These are phyloP conservation scores for Periconia macrospinosa DNA, from an alignment of 2,329 filamentous ascomycete species.

Conservation along the genomic window DNA sequence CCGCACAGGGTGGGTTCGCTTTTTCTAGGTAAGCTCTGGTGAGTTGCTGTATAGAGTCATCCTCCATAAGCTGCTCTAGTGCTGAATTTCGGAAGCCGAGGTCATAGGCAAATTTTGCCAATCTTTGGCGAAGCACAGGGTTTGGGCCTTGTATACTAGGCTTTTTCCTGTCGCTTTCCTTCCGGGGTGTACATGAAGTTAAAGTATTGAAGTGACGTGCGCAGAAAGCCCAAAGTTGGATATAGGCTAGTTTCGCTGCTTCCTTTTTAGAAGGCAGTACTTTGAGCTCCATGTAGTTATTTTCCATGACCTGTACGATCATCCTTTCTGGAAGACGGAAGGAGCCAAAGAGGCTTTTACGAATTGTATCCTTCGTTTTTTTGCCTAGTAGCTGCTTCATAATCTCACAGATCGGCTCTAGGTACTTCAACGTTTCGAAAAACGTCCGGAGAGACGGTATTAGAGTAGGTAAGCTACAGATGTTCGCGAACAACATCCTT, in stretches of 20 bases:
- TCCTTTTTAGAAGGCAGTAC: background rate
- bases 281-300: constrained; percentile 6
- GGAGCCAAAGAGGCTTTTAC: constrained; percentile 7
- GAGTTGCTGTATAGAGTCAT: no score
- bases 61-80: no score
- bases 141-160: constrained; percentile 3
- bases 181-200: constrained; percentile 4
- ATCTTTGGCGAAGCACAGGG: background rate
- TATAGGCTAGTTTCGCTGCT: constrained; percentile 2
- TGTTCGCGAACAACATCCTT: constrained; percentile 7
- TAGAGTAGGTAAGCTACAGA: constrained; percentile 5
- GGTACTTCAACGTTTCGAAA: constrained; percentile 19
- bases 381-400: constrained; percentile 12
- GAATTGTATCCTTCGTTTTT: constrained; percentile 12
- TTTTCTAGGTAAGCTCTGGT: no score
- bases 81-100: no score
- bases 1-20: no score
- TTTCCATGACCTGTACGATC: constrained; percentile 9
- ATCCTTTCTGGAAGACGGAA: constrained; percentile 8
- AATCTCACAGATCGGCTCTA: constrained; percentile 13
- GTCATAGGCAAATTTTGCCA: constrained; percentile 1
- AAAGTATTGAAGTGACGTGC: constrained; percentile 3
- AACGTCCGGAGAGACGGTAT: constrained; percentile 16
- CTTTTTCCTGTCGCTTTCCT: background rate
- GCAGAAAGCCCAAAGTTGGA: constrained; percentile 5